Base-by-base conservation (phyloP, 176 grass and related monocot genomes). In the Chrysopogon serrulatus region DNA sequence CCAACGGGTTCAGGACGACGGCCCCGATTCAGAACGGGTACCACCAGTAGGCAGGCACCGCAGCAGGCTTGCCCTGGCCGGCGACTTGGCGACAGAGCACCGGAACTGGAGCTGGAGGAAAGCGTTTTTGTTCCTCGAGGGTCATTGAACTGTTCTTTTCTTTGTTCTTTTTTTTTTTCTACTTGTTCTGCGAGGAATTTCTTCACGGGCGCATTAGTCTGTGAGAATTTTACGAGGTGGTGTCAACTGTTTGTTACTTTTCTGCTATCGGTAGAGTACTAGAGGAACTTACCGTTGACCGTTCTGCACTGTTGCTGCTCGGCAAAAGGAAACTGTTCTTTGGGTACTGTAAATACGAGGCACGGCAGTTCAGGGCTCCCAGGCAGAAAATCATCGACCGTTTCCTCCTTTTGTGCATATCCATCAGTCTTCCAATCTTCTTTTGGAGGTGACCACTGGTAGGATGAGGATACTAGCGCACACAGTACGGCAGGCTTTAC, bases 1-100 rank as follows among this genome's bases (percentile, higher is more conserved):
- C 28, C 54, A 77, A 16, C 72, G 78, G 70, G 5, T 89, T 82
- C 84, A 81, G 76, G 77, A 60, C 88, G 77, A 60, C 88, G 40
- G 76, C 76, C 21, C 34, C 43, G 36, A 87, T 96, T 69, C 91
- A 89, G 42, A 45, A 77, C 68, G 82, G 77, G 7, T 89, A 79
- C 73, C 77, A 69, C 31, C 87, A 89, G 79, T 64, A 81, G 68
- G 4, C 68, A 21, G 11, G 56, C 2, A 5, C n/a, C n/a, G n/a
- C n/a, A n/a, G n/a, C n/a, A n/a, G n/a, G n/a, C n/a, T n/a, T n/a
- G n/a, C n/a, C n/a, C n/a, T n/a, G 40, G 28, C 3, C 17, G 28
- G 40, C 26, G 23, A 11, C n/a, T 41, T 21, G 6, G 8, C 7
- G 1, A 17, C 12, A 39, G 37, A 56, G 40, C 49, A 31, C 5